These are phyloP conservation scores for Bryopsis sp. DNA, from an alignment of 139 green algal species.

Conservation along the genomic window DNA sequence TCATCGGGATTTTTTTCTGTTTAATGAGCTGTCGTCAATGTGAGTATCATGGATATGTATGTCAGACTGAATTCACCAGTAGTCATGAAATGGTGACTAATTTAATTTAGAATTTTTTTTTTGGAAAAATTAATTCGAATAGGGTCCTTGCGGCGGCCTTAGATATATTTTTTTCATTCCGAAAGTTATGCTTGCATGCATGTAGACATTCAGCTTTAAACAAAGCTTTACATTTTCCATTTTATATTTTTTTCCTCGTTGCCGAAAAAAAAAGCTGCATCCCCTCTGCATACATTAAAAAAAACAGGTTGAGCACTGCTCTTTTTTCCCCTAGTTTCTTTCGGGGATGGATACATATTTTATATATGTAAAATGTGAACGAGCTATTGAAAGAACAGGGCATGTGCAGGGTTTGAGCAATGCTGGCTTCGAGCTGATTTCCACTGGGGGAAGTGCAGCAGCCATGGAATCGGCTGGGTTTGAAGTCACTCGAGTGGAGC, in stretches of 20 bases:
- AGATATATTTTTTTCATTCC: no score
- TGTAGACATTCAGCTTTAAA: no score
- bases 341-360: neutral
- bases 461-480: conserved; percentile 71
- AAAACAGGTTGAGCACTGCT: no score
- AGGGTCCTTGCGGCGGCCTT: neutral
- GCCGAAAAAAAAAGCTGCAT: neutral
- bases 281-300: no score
- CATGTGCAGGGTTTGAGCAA: conserved; percentile 56
- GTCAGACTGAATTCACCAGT: neutral
- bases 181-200: no score
- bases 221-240: neutral
- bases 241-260: neutral
- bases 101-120: neutral
- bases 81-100: neutral
- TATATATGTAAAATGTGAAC: neutral
- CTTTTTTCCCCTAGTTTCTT: neutral
- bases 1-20: neutral
- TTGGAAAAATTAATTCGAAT: neutral
- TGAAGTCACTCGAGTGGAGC: conserved; percentile 75
- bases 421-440: conserved; percentile 86
- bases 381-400: neutral
- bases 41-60: neutral
- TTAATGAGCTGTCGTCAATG: neutral
- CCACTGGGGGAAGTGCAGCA: conserved; percentile 83